Conservation (phyloP, 805 yeast species). For the Kuraishia cidri region DNA sequence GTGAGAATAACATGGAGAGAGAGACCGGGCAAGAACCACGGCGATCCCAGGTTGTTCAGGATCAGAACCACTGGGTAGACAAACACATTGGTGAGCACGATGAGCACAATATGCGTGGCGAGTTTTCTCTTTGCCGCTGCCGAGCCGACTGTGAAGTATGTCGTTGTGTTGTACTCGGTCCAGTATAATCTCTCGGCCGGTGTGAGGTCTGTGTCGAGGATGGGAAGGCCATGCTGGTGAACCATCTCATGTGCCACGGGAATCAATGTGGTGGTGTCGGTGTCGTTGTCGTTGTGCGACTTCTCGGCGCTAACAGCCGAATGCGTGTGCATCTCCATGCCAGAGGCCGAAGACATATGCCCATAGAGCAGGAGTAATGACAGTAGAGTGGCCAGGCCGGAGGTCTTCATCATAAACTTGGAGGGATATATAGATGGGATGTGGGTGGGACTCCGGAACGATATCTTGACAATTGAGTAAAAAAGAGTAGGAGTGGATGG, state of each 20-base stretch:
- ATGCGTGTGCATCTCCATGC: slow-evolving; percentile 15
- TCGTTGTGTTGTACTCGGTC: slow-evolving; percentile 71
- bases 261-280: slow-evolving; percentile 5
- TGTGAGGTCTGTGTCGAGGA: slow-evolving; percentile 54
- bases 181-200: slow-evolving; percentile 72
- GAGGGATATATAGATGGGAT: no score
- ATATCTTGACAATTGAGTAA: no score
- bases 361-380: no score
- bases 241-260: slow-evolving; percentile 39
- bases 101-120: slow-evolving; percentile 40
- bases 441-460: no score
- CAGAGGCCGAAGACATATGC: not conserved
- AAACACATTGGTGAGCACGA: slow-evolving; percentile 34
- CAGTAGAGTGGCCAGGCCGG: no score
- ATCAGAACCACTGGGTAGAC: slow-evolving; percentile 64
- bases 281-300: no score
- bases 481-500: no score
- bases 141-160: slow-evolving; percentile 50
- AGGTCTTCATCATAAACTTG: no score
- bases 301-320: slow-evolving; percentile 6
- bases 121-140: slow-evolving; percentile 41
- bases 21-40: slow-evolving; percentile 50
- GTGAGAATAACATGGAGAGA: slow-evolving; percentile 37
- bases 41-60: slow-evolving; percentile 48
- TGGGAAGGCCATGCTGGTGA: slow-evolving; percentile 66